A percentile compares a stretch with the other conserved stretches of the same genome.
Conservation (phyloP, 2,329 filamentous ascomycete genomes). For the Lecanicillium sp. region DNA sequence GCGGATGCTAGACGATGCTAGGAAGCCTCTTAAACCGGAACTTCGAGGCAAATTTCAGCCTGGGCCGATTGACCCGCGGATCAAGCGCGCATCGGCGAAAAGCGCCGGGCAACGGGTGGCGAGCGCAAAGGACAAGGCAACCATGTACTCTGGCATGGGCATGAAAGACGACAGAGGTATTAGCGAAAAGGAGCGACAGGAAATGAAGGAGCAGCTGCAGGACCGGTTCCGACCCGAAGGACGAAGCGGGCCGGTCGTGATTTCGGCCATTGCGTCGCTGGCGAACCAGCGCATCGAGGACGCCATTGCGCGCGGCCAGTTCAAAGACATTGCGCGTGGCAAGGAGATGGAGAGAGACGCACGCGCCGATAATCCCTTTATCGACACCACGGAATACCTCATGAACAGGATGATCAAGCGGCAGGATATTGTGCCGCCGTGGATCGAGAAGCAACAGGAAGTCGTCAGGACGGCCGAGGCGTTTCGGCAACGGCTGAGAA, state of each 20-base stretch:
- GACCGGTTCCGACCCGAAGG: constrained; percentile 72
- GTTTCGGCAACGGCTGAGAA: constrained; percentile 68
- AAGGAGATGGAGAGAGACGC: constrained; percentile 74
- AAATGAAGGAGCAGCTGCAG: constrained; percentile 63
- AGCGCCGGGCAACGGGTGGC: constrained; percentile 41
- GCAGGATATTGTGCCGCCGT: constrained; percentile 91
- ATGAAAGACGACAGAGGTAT: constrained; percentile 43
- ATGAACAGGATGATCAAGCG: constrained; percentile 98
- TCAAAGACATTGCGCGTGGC: constrained; percentile 74
- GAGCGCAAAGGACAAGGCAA: constrained; percentile 49
- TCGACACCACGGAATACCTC: constrained; percentile 95
- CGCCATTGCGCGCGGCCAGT: constrained; percentile 85
- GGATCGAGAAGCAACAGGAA: constrained; percentile 98
- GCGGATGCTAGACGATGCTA: constrained; percentile 77
- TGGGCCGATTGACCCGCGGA: constrained; percentile 44
- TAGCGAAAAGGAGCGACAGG: constrained; percentile 64
- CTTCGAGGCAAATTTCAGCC: constrained; percentile 39
- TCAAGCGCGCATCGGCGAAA: constrained; percentile 30
- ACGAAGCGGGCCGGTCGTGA: constrained; percentile 64
- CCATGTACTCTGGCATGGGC: constrained; percentile 41
- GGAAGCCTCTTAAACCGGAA: constrained; percentile 55
- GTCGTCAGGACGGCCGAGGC: constrained; percentile 58
- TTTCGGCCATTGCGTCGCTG: constrained; percentile 71
- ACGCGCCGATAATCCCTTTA: constrained; percentile 76
- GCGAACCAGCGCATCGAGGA: constrained; percentile 92